Percentiles rank a stretch among this genome's conserved stretches.
Evolutionary conservation across 176 grass and related monocot genomes (phyloP).

Genomic region (Ampelocalamus luodianensis): DNA sequence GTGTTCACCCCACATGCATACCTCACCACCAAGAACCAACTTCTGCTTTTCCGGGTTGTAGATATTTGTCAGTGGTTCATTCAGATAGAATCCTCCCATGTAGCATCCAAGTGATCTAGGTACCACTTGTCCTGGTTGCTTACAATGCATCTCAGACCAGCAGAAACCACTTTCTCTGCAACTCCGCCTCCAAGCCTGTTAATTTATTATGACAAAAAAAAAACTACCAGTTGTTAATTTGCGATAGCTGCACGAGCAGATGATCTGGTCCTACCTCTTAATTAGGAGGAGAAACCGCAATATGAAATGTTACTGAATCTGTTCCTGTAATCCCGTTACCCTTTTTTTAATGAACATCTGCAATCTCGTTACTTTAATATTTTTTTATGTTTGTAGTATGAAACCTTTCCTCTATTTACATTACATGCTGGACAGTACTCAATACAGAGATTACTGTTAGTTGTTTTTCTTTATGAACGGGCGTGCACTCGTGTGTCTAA

Average conservation of each 20-base stretch:
- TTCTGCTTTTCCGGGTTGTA: slow-evolving; percentile 65
- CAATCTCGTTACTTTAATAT: not conserved
- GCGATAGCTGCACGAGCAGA: not conserved
- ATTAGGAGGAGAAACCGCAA: not conserved
- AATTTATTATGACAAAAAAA: slow-evolving; percentile 18
- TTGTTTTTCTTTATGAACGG: not conserved
- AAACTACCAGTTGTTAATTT: slow-evolving; percentile 39
- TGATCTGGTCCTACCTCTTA: not conserved
- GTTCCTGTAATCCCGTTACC: not conserved
- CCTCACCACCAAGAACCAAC: slow-evolving; percentile 87
- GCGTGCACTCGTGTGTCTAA: not conserved
- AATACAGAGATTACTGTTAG: not conserved
- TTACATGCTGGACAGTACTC: not conserved
- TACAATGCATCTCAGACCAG: slow-evolving; percentile 85
- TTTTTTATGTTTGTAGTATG: not conserved
- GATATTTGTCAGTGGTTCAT: slow-evolving; percentile 82
- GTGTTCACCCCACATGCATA: slow-evolving; percentile 90
- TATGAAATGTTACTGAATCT: slow-evolving; percentile 12
- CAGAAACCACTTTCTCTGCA: slow-evolving; percentile 65
- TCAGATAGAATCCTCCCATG: slow-evolving; percentile 84
- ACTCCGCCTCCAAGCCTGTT: slow-evolving; percentile 80
- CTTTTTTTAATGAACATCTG: not conserved
- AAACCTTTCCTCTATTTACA: not conserved
- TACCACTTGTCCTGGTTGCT: slow-evolving; percentile 99
- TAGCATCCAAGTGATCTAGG: slow-evolving; percentile 80